Conservation (phyloP, 2,329 filamentous ascomycete genomes). For the Paecilomyces sp. region DNA sequence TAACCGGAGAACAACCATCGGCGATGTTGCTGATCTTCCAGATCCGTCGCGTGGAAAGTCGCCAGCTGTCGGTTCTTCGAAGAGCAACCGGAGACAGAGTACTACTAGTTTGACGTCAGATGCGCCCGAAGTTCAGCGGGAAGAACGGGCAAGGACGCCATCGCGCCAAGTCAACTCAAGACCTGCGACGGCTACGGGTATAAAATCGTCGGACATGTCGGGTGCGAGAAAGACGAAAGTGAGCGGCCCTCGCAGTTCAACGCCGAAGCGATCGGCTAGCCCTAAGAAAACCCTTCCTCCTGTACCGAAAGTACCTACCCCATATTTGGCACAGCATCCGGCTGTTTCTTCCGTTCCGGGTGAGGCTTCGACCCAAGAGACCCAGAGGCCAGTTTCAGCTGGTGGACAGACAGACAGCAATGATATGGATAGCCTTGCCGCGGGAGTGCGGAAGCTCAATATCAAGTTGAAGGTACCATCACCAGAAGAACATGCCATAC, state of each 20-base stretch:
- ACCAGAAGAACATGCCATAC: constrained; percentile 49
- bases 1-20: constrained; percentile 57
- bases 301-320: constrained; percentile 35
- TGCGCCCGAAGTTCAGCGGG: constrained; percentile 3
- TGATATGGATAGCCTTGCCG: constrained; percentile 45
- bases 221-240: constrained; percentile 56
- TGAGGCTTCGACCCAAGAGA: neutral
- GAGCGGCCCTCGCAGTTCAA: constrained; percentile 38
- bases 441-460: constrained; percentile 45
- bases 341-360: constrained; percentile 10
- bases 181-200: constrained; percentile 11
- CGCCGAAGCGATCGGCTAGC: constrained; percentile 26
- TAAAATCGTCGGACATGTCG: constrained; percentile 29
- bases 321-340: constrained; percentile 19
- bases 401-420: constrained; percentile 17
- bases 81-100: neutral
- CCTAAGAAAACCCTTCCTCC: constrained; percentile 31
- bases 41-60: constrained; percentile 19
- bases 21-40: constrained; percentile 43
- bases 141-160: constrained; percentile 5
- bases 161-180: constrained; percentile 7
- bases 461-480: constrained; percentile 54
- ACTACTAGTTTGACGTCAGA: constrained; percentile 7
- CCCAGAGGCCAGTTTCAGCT: constrained; percentile 4
- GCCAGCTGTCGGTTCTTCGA: constrained; percentile 10